A percentile compares a stretch with the other conserved stretches of the same genome.
These are phyloP conservation scores for Neurospora sp. DNA, from an alignment of 495 filamentous ascomycete species.

Conservation along the genomic window DNA sequence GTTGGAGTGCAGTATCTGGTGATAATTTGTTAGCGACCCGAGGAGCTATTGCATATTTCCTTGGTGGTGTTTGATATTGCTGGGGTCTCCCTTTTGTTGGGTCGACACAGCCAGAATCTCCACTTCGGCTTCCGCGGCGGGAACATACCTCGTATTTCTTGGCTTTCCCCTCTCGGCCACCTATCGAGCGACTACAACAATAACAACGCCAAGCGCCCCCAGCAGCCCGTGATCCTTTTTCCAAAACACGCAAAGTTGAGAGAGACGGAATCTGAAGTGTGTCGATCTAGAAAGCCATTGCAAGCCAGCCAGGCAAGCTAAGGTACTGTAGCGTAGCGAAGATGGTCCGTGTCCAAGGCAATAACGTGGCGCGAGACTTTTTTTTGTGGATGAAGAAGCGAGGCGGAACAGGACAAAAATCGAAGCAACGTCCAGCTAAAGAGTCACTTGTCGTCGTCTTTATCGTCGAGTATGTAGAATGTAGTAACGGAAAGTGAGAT, in stretches of 20 bases:
- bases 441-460: background rate
- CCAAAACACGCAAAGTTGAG: background rate
- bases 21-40: background rate
- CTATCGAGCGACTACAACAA: background rate
- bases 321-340: background rate
- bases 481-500: background rate
- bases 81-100: background rate
- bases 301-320: background rate
- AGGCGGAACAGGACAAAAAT: background rate
- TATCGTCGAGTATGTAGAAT: background rate
- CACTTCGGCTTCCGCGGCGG: background rate
- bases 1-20: background rate
- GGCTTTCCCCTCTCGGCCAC: background rate
- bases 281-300: background rate
- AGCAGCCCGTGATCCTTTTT: background rate
- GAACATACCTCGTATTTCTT: background rate
- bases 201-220: background rate
- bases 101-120: background rate
- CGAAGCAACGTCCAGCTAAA: conserved; percentile 5
- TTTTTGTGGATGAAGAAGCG: background rate
- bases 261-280: background rate
- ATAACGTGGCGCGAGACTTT: background rate
- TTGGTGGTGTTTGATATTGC: background rate
- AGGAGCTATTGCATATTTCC: background rate
- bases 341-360: background rate